A percentile compares a stretch with the other conserved stretches of the same genome.
Evolutionary conservation across 441 rosid species (phyloP).

Genomic region (Gossypium davidsonii): DNA sequence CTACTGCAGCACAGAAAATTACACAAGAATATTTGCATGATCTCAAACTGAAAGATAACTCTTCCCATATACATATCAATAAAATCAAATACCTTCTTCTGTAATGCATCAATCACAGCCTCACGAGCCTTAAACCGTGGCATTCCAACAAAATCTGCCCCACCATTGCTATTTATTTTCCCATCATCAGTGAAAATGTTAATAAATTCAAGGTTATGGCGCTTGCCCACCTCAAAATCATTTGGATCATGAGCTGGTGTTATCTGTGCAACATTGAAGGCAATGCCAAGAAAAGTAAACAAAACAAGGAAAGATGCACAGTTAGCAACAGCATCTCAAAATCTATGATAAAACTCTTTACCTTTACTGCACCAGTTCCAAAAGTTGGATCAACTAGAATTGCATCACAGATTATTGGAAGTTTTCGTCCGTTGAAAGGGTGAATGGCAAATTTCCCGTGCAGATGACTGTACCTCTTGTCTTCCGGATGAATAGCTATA

Average conservation of each 20-base stretch:
- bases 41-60: neutral
- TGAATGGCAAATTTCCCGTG: slow-evolving; percentile 81
- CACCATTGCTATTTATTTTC: slow-evolving; percentile 74
- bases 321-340: neutral
- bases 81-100: slow-evolving; percentile 43
- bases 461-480: slow-evolving; percentile 69
- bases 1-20: neutral
- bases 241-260: slow-evolving; percentile 97
- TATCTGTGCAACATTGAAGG: slow-evolving; percentile 40
- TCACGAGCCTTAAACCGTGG: slow-evolving; percentile 85
- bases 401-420: slow-evolving; percentile 74
- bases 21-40: neutral
- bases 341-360: slow-evolving; percentile 11
- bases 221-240: slow-evolving; percentile 92
- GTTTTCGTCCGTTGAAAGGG: slow-evolving; percentile 87
- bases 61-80: neutral
- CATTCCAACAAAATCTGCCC: slow-evolving; percentile 68
- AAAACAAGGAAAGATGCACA: neutral
- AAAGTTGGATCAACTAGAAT: slow-evolving; percentile 84
- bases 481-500: slow-evolving; percentile 87
- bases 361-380: slow-evolving; percentile 99
- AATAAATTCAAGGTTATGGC: slow-evolving; percentile 71
- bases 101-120: slow-evolving; percentile 65
- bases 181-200: slow-evolving; percentile 94
- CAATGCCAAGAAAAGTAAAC: neutral